Percentiles rank a stretch among this genome's conserved stretches.
Conservation (phyloP, 2,329 filamentous ascomycete species). For the Parastagonospora nodorum region DNA sequence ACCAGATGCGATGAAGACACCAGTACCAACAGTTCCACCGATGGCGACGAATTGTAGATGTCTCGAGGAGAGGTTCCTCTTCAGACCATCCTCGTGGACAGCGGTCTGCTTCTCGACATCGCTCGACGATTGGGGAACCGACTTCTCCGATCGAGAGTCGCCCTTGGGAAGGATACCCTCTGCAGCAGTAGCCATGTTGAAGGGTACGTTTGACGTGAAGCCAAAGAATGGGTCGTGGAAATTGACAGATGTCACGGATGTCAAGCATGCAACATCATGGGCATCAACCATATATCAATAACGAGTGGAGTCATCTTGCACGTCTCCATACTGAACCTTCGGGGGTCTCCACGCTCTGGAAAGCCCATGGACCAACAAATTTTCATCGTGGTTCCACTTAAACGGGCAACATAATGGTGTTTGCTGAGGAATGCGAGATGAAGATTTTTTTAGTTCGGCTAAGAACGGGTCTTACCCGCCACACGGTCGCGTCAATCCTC, state of each 20-base stretch:
- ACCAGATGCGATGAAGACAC: constrained; percentile 59
- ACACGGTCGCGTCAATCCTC: constrained; percentile 10
- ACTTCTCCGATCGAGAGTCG: constrained; percentile 39
- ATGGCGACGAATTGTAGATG: constrained; percentile 49
- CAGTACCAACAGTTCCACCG: constrained; percentile 56
- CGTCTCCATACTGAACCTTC: constrained; percentile 27
- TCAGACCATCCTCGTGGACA: constrained; percentile 31
- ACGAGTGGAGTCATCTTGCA: constrained; percentile 24
- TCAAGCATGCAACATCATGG: constrained; percentile 17
- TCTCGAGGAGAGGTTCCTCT: constrained; percentile 44
- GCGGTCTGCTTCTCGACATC: constrained; percentile 45
- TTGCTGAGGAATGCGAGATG: constrained; percentile 16
- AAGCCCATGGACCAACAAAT: constrained; percentile 29
- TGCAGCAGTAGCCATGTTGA: constrained; percentile 27
- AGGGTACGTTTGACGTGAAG: constrained; percentile 7
- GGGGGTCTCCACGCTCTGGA: constrained; percentile 33
- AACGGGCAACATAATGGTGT: constrained; percentile 18
- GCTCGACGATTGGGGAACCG: constrained; percentile 30
- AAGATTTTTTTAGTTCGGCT: constrained; percentile 6
- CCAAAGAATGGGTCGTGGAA: constrained; percentile 16
- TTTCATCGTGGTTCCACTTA: constrained; percentile 41
- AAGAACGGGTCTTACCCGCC: constrained; percentile 4
- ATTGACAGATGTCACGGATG: constrained; percentile 13
- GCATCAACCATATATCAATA: constrained; percentile 29
- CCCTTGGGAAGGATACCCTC: constrained; percentile 34